Conservation (phyloP, 2,329 filamentous ascomycete species). For the Penicillium sp. region DNA sequence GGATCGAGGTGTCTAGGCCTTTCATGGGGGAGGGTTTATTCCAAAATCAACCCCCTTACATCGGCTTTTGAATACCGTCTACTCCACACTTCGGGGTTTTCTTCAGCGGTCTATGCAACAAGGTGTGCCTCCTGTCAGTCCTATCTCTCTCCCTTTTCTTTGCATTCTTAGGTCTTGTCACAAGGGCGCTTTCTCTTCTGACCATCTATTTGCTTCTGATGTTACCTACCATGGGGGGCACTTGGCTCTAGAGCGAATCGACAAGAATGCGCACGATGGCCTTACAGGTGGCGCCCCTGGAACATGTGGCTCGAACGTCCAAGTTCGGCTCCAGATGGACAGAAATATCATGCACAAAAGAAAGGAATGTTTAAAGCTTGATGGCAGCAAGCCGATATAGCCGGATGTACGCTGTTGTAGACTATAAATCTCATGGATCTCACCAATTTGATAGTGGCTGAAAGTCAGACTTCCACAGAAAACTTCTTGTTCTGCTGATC, state of each 20-base stretch:
- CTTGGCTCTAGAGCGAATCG: background rate
- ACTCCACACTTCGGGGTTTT: background rate
- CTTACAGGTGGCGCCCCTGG: background rate
- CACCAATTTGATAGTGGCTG: background rate
- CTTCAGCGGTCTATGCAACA: background rate
- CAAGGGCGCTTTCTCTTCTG: background rate
- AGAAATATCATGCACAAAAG: background rate
- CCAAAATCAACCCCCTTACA: background rate
- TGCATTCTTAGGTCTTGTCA: conserved; percentile 3
- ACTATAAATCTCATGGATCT: background rate
- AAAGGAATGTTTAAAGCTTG: background rate
- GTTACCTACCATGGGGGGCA: background rate
- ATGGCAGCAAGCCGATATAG: background rate
- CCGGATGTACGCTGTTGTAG: background rate
- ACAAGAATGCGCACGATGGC: background rate
- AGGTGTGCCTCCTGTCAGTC: background rate
- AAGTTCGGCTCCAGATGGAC: background rate
- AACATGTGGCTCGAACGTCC: background rate
- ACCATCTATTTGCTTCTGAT: background rate
- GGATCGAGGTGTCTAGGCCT: background rate
- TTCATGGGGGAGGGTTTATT: background rate
- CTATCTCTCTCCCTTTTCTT: background rate
- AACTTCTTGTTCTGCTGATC: background rate
- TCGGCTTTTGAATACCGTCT: background rate
- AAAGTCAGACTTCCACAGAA: background rate